Evolutionary conservation across 2,329 filamentous ascomycete genomes (phyloP).

Genomic region (Penicillium sp.): DNA sequence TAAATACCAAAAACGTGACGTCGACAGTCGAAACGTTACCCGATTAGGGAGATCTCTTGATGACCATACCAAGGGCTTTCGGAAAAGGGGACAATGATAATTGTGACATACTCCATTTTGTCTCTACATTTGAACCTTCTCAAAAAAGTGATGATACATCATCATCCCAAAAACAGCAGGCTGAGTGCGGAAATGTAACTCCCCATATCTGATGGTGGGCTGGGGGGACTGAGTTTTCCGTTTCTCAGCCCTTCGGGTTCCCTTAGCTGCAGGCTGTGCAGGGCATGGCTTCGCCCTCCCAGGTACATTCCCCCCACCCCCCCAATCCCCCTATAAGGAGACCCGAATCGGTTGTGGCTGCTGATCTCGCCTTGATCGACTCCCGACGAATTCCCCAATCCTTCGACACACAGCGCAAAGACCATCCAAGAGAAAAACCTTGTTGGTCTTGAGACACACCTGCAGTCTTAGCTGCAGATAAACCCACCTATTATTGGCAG

Average conservation of each 20-base stretch:
- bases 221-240: neutral
- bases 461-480: slow-evolving; percentile 10
- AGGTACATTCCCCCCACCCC: slow-evolving; percentile 15
- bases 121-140: neutral
- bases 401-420: slow-evolving; percentile 10
- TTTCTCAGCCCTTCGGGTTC: slow-evolving; percentile 2
- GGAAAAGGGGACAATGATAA: slow-evolving; percentile 3
- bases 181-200: neutral
- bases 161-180: neutral
- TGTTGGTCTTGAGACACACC: slow-evolving; percentile 14
- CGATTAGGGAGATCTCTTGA: slow-evolving; percentile 4
- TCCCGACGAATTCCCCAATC: slow-evolving; percentile 15
- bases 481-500: slow-evolving; percentile 14
- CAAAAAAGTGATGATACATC: neutral
- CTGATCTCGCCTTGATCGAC: slow-evolving; percentile 21
- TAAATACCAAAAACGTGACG: slow-evolving; percentile 22
- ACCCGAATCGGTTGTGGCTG: slow-evolving; percentile 22
- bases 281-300: slow-evolving; percentile 8
- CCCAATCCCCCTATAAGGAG: slow-evolving; percentile 12
- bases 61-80: neutral
- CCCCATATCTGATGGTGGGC: neutral
- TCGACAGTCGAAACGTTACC: slow-evolving; percentile 15
- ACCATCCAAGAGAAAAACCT: slow-evolving; percentile 2
- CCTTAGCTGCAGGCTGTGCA: slow-evolving; percentile 15
- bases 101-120: neutral